These are phyloP conservation scores for Colletotrichum sansevieriae DNA, from an alignment of 2,329 filamentous ascomycete species.

Conservation along the genomic window DNA sequence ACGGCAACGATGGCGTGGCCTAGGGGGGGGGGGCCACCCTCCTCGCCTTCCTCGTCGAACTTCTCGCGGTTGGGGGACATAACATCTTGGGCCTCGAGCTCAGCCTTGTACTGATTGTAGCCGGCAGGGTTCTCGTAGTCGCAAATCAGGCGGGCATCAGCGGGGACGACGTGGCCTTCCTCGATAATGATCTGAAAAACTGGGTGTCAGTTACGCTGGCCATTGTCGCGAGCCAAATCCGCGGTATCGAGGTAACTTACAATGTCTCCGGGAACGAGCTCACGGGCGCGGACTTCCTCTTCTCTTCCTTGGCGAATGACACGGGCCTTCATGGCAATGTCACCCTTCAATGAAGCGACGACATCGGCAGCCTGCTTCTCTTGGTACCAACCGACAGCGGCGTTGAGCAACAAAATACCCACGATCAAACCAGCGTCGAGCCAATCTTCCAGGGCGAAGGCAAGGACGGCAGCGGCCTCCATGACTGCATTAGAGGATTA, in stretches of 20 bases:
- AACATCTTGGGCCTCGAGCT: conserved; percentile 70
- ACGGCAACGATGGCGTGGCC: conserved; percentile 77
- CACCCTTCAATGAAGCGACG: conserved; percentile 80
- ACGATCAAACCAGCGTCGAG: conserved; percentile 81
- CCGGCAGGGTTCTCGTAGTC: conserved; percentile 75
- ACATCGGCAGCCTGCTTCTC: conserved; percentile 86
- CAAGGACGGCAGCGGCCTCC: conserved; percentile 81
- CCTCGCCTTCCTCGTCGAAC: conserved; percentile 69
- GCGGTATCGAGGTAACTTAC: conserved; percentile 58
- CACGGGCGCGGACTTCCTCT: conserved; percentile 78
- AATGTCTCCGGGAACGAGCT: conserved; percentile 82
- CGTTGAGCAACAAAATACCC: conserved; percentile 81
- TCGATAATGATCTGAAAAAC: conserved; percentile 72
- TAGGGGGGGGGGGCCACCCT: conserved; percentile 65
- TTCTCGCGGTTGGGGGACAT: conserved; percentile 51
- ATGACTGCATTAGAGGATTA: conserved; percentile 63
- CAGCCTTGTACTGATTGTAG: conserved; percentile 62
- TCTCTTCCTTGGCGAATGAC: conserved; percentile 77
- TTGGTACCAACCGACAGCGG: conserved; percentile 83
- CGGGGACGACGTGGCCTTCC: conserved; percentile 78
- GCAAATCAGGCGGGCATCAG: conserved; percentile 79
- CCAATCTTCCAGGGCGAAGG: conserved; percentile 81
- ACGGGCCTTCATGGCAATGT: conserved; percentile 80
- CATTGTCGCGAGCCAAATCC: background rate
- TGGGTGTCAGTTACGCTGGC: conserved; percentile 28